Base-by-base conservation (phyloP, 495 filamentous ascomycete genomes). In the Penicillium canescens region DNA sequence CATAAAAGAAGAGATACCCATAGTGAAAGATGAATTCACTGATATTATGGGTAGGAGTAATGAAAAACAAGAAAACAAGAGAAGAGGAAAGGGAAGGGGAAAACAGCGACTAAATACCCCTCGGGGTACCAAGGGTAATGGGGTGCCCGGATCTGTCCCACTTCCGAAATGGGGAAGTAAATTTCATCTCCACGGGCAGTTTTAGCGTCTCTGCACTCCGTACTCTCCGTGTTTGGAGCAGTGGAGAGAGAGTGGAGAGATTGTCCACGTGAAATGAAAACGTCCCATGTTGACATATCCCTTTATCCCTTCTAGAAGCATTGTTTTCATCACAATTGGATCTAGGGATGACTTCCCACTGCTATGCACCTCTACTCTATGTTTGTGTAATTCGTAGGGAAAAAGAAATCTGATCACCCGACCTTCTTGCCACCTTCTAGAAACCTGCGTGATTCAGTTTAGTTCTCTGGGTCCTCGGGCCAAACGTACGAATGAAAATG, bases 141-240 rank as follows among this genome's bases (percentile, higher is more conserved):
- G 67, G 68, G 69, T 10, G 67, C 69, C 69, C 71, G 61, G 69
- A 74, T 74, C 63, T 46, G 59, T 65, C 64, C 64, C 61, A 62
- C 59, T 54, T 58, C 46, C 54, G 56, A 57, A 42, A 58, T 65
- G 56, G 59, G 62, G 58, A 52, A 57, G 55, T 56, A 62, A 67
- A 62, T 60, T 67, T 64, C 51, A 45, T 43, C 60, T 63, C 60
- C 60, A 63, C 56, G 60, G 62, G 56, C 59, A 57, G n/a, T 21
- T 43, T 41, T 51, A 43, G 48, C 39, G 48, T 9, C 28, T 31
- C 28, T 31, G 28, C 28, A 31, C 28, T 31, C 13, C 28, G 42
- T 47, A 50, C 48, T 50, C 56, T 59, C 60, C 54, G 50, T 59
- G 49, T 56, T 51, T 54, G 49, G 56, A 55, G 58, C 13, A 20